A percentile compares a stretch with the other conserved stretches of the same genome.
phyloP scores from a whole-genome alignment of 495 filamentous ascomycete species.

The Pyrenula aspistea region DNA sequence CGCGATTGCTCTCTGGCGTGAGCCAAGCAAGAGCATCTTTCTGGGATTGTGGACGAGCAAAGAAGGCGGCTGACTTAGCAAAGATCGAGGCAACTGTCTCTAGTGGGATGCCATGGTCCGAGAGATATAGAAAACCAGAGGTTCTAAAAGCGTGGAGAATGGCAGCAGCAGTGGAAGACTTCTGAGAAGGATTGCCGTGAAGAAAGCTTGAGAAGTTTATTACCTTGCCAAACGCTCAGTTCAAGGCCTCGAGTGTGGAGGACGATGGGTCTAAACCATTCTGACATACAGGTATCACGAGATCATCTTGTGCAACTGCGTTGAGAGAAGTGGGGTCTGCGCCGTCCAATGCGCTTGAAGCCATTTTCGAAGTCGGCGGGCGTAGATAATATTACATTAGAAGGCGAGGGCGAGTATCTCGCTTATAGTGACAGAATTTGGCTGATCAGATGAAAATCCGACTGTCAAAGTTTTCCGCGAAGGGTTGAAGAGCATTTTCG shows the following conservation, averaged over 20 bases:
- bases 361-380: too few species aligned
- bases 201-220: constrained; percentile 78
- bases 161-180: constrained; percentile 51
- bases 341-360: too few species aligned
- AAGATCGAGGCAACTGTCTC: constrained; percentile 52
- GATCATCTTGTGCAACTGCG: constrained; percentile 52
- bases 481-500: too few species aligned
- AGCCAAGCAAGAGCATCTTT: constrained; percentile 66
- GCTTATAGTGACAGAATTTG: too few species aligned
- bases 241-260: not conserved
- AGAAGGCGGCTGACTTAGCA: constrained; percentile 62
- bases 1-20: constrained; percentile 61
- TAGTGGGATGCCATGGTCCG: constrained; percentile 57
- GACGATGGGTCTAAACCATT: not conserved
- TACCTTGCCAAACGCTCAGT: constrained; percentile 39
- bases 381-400: too few species aligned
- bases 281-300: constrained; percentile 54
- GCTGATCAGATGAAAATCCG: too few species aligned
- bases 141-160: constrained; percentile 72
- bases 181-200: constrained; percentile 46
- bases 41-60: constrained; percentile 51
- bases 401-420: too few species aligned
- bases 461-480: too few species aligned
- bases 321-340: too few species aligned
- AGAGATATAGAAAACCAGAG: constrained; percentile 86